phyloP scores from a whole-genome alignment of 345 rosid genomes.

The Diplotaxis tenuifolia region DNA sequence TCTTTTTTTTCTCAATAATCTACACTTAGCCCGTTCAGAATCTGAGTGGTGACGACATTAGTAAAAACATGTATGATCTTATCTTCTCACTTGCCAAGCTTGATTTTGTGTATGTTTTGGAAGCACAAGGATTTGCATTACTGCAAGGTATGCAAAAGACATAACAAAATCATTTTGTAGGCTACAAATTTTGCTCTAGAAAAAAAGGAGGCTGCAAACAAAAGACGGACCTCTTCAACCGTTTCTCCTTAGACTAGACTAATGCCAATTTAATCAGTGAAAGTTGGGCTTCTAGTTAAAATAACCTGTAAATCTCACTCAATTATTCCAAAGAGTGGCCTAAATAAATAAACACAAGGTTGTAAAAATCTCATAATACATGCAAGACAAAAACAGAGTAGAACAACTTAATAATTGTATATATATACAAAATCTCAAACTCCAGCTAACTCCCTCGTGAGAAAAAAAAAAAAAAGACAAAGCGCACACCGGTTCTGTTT shows the following conservation, averaged over 20 bases:
- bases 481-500: slow-evolving; percentile 22
- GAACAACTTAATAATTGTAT: slow-evolving; percentile 21
- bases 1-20: not conserved
- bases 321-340: not conserved
- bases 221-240: not conserved
- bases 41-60: not conserved
- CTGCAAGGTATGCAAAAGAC: not conserved
- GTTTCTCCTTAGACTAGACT: not conserved
- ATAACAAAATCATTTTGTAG: not conserved
- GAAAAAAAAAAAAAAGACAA: not conserved
- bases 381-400: slow-evolving; percentile 10
- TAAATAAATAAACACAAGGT: not conserved
- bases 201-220: not conserved
- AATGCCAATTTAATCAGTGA: not conserved
- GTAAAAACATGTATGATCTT: not conserved
- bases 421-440: slow-evolving; percentile 31
- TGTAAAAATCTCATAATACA: slow-evolving; percentile 20
- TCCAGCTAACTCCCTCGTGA: slow-evolving; percentile 6
- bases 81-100: too few species aligned
- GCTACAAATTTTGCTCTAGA: too few species aligned
- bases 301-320: not conserved
- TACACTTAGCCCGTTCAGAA: not conserved
- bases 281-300: not conserved
- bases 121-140: not conserved
- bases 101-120: not conserved